phyloP scores from a whole-genome alignment of 2,329 filamentous ascomycete genomes.

The Pseudonectria foliicola region DNA sequence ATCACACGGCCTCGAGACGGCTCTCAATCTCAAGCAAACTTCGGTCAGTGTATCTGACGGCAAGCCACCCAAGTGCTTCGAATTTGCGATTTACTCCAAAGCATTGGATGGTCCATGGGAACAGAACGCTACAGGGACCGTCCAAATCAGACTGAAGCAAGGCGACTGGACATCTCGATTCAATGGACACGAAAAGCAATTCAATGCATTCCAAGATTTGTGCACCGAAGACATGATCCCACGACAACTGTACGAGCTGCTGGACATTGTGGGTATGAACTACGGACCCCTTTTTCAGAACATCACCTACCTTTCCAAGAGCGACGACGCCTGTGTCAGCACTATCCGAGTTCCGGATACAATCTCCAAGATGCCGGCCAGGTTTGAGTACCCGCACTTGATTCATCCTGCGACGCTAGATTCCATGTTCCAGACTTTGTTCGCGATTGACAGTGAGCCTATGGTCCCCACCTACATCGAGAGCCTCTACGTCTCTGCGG shows the following conservation, averaged over 20 bases:
- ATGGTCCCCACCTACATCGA: constrained; percentile 44
- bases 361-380: constrained; percentile 42
- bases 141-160: constrained; percentile 22
- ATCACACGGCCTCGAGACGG: constrained; percentile 42
- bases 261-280: constrained; percentile 44
- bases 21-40: constrained; percentile 35
- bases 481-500: constrained; percentile 39
- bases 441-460: constrained; percentile 36
- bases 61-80: too few species aligned
- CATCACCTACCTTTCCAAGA: constrained; percentile 29
- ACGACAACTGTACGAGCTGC: constrained; percentile 42
- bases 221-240: constrained; percentile 31
- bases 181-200: constrained; percentile 13
- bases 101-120: constrained; percentile 33
- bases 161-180: constrained; percentile 13
- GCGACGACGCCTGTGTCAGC: constrained; percentile 28
- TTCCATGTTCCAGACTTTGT: constrained; percentile 46
- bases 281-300: constrained; percentile 46
- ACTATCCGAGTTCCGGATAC: constrained; percentile 42
- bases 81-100: constrained; percentile 43
- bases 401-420: constrained; percentile 54
- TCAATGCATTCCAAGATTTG: constrained; percentile 14
- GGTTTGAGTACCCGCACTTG: constrained; percentile 46
- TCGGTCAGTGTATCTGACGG: constrained; percentile 1
- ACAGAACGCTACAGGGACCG: constrained; percentile 32